A percentile compares a stretch with the other conserved stretches of the same genome.
These are phyloP conservation scores for Zoysia pacifica DNA, from an alignment of 176 grass and related monocot genomes.

Conservation along the genomic window DNA sequence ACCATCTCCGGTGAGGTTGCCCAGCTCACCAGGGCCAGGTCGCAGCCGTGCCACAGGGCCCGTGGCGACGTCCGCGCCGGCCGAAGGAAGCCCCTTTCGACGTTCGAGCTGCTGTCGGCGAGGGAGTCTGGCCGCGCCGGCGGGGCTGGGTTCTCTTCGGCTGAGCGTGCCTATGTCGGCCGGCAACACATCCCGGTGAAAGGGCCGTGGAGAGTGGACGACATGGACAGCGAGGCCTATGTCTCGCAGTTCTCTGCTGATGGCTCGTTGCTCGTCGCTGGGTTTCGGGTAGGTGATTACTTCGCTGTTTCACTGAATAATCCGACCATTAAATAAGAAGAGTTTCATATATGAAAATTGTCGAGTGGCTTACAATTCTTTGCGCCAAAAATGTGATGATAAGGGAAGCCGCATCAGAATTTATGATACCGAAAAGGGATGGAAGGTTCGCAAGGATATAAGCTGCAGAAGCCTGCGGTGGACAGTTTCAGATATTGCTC, in stretches of 20 bases:
- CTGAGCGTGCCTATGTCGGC: conserved; percentile 61
- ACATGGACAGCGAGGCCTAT: conserved; percentile 77
- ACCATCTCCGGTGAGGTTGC: conserved; percentile 54
- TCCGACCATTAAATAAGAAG: not conserved
- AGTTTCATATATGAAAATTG: not conserved
- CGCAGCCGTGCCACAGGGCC: conserved; percentile 45
- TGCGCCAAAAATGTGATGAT: conserved; percentile 33
- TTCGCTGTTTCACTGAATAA: not conserved
- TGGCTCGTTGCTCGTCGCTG: conserved; percentile 74
- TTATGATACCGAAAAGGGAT: conserved; percentile 63
- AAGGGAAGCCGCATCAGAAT: conserved; percentile 86
- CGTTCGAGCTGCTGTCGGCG: conserved; percentile 56
- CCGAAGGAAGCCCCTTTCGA: conserved; percentile 38
- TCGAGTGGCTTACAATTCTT: conserved; percentile 24
- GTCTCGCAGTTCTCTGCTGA: conserved; percentile 82
- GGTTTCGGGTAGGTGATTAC: conserved; percentile 57
- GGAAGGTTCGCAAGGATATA: conserved; percentile 83
- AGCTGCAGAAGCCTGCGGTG: conserved; percentile 73
- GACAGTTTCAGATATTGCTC: conserved; percentile 86
- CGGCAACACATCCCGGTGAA: conserved; percentile 54
- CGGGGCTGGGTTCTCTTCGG: conserved; percentile 51
- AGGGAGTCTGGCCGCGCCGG: conserved; percentile 57
- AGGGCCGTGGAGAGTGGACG: conserved; percentile 49
- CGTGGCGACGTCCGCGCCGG: not conserved
- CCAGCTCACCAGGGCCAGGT: conserved; percentile 62